Base-by-base conservation (phyloP, 148 eudicot genomes). In the Rhododendron griersonianum region DNA sequence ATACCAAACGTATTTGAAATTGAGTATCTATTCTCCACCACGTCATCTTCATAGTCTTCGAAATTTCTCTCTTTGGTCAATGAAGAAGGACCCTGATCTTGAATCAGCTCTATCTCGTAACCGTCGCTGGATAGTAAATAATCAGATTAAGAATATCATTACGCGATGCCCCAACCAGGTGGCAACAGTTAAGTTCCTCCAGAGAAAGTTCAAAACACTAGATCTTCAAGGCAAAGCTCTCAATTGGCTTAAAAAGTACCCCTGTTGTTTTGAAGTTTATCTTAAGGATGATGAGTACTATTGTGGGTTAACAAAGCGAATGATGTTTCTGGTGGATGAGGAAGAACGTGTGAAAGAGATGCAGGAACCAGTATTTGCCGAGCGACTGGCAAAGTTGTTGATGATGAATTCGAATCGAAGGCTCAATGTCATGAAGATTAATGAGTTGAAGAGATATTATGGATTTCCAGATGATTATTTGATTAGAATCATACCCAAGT, bases 61-160 rank as follows among this genome's bases (percentile, higher is more conserved):
- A 67, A 86, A 89, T 69, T 94, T 94, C 44, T 89, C 98, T 44
- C 92, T 95, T 2, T 95, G 99, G 98, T 94, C 99, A 47, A 94
- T 94, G 98, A 96, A 95, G 91, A 96, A 96, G 91, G 98, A 95
- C 87, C 98, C 98, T 15, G 96, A 96, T 86, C 96, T 96, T 65
- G 99, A 96, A 91, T 88, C 92, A 84, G 94, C 98, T 82, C 88
- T 96, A 44, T 90, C 94, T n/a, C 93, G 94, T 85, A 94, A 96
- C 82, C 94, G 93, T 10, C 90, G 99, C 55, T 96, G 99, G 99
- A 88, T 92, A 87, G 95, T 96, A 19, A 96, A 96, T 85, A 96
- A 96, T 89, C 99, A 95, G 88, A 94, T 96, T 73, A 96, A 96
- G 82, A 96, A 96, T 90, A 92, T 96, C 86, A 93, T 96, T 53